Evolutionary conservation across 2,329 filamentous ascomycete species (phyloP).

Genomic region (Beauveria bassiana): DNA sequence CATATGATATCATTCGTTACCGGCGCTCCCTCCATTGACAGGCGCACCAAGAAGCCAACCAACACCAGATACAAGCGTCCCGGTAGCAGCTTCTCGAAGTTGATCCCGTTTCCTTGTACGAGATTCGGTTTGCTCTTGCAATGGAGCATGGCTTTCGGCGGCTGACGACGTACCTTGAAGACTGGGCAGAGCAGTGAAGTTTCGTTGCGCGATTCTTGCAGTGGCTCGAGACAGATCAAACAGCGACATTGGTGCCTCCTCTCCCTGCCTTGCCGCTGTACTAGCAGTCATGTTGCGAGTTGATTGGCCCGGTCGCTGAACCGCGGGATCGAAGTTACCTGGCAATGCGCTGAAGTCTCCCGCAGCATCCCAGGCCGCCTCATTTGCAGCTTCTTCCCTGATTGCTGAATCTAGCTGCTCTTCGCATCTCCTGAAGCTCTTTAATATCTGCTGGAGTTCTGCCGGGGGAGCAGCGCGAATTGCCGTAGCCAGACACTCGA

Average conservation of each 20-base stretch:
- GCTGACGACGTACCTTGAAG: constrained; percentile 31
- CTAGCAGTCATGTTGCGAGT: constrained; percentile 28
- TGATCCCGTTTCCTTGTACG: constrained; percentile 64
- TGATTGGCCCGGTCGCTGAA: constrained; percentile 18
- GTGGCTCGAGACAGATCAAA: constrained; percentile 58
- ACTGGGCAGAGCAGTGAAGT: constrained; percentile 48
- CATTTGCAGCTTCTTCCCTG: constrained; percentile 57
- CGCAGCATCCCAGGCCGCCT: constrained; percentile 62
- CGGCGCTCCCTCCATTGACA: constrained; percentile 17
- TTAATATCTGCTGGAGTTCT: constrained; percentile 66
- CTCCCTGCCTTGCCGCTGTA: constrained; percentile 28
- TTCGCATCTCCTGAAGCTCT: constrained; percentile 68
- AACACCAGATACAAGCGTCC: constrained; percentile 58
- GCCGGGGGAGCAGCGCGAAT: constrained; percentile 63
- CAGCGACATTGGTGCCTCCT: constrained; percentile 56
- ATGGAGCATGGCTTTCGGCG: constrained; percentile 15
- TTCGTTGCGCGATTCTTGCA: constrained; percentile 50
- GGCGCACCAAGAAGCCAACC: constrained; percentile 60
- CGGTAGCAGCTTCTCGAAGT: constrained; percentile 56
- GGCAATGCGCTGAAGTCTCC: constrained; percentile 53
- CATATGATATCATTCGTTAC: neutral
- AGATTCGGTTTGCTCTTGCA: constrained; percentile 25
- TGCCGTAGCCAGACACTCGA: constrained; percentile 70
- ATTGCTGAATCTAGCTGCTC: constrained; percentile 64
- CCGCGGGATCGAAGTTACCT: constrained; percentile 40